Conservation (phyloP, 768 basidiomycete species). For the Pleurotus platypus region DNA sequence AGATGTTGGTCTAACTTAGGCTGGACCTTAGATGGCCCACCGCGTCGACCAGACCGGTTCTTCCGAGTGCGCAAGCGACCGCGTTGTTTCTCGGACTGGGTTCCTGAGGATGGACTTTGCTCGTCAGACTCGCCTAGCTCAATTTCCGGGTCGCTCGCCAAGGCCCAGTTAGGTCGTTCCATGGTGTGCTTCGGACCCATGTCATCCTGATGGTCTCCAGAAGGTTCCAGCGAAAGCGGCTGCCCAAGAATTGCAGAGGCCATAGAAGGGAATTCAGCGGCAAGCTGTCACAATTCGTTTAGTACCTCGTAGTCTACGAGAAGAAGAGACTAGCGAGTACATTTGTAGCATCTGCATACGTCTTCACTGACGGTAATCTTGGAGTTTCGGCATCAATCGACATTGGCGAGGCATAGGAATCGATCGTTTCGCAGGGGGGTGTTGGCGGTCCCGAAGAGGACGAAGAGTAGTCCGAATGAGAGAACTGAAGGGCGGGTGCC, state of each 20-base stretch:
- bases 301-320: background rate
- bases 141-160: conserved; percentile 19
- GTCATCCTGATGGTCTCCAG: conserved; percentile 6
- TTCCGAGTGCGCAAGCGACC: too few relatives aligned
- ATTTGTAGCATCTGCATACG: conserved; percentile 38
- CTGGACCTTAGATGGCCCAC: too few relatives aligned
- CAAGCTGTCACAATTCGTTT: conserved; percentile 22
- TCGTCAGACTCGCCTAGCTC: background rate
- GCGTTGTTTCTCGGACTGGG: too few relatives aligned
- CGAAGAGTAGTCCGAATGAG: background rate
- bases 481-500: too few relatives aligned
- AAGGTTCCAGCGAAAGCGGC: conserved; percentile 21
- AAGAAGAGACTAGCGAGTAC: conserved; percentile 19
- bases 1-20: too few relatives aligned
- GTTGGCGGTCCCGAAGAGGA: background rate
- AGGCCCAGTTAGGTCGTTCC: conserved; percentile 31
- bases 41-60: too few relatives aligned
- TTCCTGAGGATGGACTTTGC: too few relatives aligned
- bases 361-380: conserved; percentile 21
- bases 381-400: background rate
- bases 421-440: background rate
- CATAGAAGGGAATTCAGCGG: conserved; percentile 27
- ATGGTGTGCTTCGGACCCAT: conserved; percentile 17
- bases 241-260: conserved; percentile 27
- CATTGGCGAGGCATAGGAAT: too few relatives aligned